Evolutionary conservation across 805 yeast genomes (phyloP).

Genomic region (Yarrowia yakushimensis): DNA sequence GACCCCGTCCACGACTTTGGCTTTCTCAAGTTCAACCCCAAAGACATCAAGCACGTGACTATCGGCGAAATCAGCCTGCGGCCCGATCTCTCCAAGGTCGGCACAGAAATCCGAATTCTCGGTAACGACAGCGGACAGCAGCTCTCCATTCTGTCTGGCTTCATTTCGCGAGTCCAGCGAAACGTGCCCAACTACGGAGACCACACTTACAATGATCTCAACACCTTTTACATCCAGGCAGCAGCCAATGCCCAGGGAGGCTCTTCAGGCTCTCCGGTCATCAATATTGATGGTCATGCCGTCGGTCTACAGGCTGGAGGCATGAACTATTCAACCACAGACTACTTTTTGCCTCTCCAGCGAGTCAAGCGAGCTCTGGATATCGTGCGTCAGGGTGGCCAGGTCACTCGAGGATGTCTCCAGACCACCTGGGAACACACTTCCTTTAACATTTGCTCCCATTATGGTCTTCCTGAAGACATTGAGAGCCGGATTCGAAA

Average conservation of each 20-base stretch:
- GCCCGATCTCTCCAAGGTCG: slow-evolving; percentile 85
- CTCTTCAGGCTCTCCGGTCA: slow-evolving; percentile 95
- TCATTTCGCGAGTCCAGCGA: slow-evolving; percentile 77
- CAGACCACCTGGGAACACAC: slow-evolving; percentile 84
- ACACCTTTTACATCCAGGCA: slow-evolving; percentile 91
- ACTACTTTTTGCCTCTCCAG: slow-evolving; percentile 81
- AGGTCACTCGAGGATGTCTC: slow-evolving; percentile 83
- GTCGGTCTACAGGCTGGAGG: slow-evolving; percentile 96
- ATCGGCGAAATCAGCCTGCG: slow-evolving; percentile 61
- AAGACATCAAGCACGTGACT: slow-evolving; percentile 67
- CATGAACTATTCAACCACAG: slow-evolving; percentile 83
- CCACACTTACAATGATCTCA: slow-evolving; percentile 84
- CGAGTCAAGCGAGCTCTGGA: slow-evolving; percentile 76
- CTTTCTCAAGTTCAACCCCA: slow-evolving; percentile 73
- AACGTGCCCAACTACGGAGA: slow-evolving; percentile 93
- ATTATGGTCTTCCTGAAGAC: slow-evolving; percentile 74
- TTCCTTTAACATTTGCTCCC: slow-evolving; percentile 85
- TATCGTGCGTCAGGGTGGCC: slow-evolving; percentile 57
- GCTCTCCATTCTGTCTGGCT: slow-evolving; percentile 80
- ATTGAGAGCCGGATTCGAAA: slow-evolving; percentile 68
- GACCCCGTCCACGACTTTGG: slow-evolving; percentile 97
- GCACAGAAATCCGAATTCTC: slow-evolving; percentile 87
- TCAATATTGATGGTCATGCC: slow-evolving; percentile 78
- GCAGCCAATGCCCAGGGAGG: slow-evolving; percentile 98
- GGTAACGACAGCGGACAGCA: slow-evolving; percentile 97